Evolutionary conservation across 208 protist genomes (phyloP).

Genomic region (Strigomonas oncopelti): DNA sequence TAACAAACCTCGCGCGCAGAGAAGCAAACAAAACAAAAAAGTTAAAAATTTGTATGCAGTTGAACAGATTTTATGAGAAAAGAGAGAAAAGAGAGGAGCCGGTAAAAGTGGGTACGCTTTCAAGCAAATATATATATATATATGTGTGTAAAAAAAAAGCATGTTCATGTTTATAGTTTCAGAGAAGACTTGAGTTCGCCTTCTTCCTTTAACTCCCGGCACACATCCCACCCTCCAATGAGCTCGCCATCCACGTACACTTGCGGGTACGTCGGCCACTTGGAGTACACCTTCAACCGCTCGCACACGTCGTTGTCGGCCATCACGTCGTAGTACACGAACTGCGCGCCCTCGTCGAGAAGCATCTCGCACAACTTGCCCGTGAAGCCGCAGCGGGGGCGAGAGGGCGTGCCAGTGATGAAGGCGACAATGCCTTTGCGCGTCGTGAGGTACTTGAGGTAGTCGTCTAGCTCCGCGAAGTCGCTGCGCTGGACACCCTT

Average conservation of each 20-base stretch:
- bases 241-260: conserved; percentile 92
- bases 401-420: conserved; percentile 89
- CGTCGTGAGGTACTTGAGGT: conserved; percentile 80
- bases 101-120: background rate
- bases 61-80: conserved; percentile 5
- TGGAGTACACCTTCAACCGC: conserved; percentile 82
- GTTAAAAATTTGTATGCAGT: background rate
- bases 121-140: conserved; percentile 6
- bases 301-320: conserved; percentile 84
- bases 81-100: background rate
- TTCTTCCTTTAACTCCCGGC: conserved; percentile 73
- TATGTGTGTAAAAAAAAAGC: background rate
- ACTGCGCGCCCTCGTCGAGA: conserved; percentile 51
- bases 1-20: background rate
- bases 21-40: conserved; percentile 11
- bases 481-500: conserved; percentile 35
- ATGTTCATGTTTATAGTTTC: conserved; percentile 17
- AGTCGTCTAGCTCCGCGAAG: conserved; percentile 71
- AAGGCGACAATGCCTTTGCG: conserved; percentile 82
- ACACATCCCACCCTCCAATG: conserved; percentile 91
- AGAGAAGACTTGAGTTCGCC: conserved; percentile 74
- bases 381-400: conserved; percentile 90
- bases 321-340: conserved; percentile 90
- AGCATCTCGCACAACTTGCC: conserved; percentile 77
- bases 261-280: conserved; percentile 94